A percentile compares a stretch with the other conserved stretches of the same genome.
These are phyloP conservation scores for Malassezia furfur DNA, from an alignment of 1,284 basidiomycete genomes.

Conservation along the genomic window DNA sequence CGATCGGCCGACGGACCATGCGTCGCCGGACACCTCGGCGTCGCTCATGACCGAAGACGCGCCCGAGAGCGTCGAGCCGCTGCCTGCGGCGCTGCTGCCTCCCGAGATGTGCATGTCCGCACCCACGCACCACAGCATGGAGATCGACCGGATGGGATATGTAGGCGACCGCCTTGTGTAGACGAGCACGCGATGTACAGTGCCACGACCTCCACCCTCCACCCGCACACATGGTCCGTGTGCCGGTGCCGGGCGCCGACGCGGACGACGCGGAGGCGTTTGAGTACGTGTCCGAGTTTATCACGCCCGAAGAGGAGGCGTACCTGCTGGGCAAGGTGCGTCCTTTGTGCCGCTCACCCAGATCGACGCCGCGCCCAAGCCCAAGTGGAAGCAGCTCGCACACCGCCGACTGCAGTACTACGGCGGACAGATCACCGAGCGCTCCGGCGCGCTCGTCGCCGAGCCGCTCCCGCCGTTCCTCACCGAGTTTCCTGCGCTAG, in stretches of 20 bases:
- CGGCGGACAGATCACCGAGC: constrained; percentile 59
- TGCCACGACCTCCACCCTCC: background rate
- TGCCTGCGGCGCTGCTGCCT: background rate
- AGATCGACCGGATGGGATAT: constrained; percentile 9
- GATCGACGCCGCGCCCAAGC: constrained; percentile 67
- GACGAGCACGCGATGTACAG: background rate
- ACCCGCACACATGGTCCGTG: constrained; percentile 1
- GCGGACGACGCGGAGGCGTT: constrained; percentile 19
- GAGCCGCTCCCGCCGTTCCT: constrained; percentile 62
- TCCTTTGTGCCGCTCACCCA: constrained; percentile 37
- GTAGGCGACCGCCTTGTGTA: background rate
- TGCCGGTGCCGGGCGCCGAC: constrained; percentile 3
- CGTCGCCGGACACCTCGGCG: constrained; percentile 16
- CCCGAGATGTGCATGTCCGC: background rate
- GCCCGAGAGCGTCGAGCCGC: background rate
- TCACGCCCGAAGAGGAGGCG: constrained; percentile 65
- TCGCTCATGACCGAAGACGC: constrained; percentile 19
- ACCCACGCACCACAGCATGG: constrained; percentile 4
- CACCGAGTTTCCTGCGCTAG: constrained; percentile 58
- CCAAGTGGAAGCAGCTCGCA: constrained; percentile 71
- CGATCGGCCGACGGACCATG: background rate
- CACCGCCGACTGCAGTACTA: constrained; percentile 55
- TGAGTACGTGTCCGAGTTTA: constrained; percentile 62
- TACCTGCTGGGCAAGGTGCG: constrained; percentile 66
- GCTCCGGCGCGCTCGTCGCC: constrained; percentile 56